Percentiles rank a stretch among this genome's conserved stretches.
These are phyloP conservation scores for Xylariaceae sp. DNA, from an alignment of 2,329 filamentous ascomycete genomes.

Conservation along the genomic window DNA sequence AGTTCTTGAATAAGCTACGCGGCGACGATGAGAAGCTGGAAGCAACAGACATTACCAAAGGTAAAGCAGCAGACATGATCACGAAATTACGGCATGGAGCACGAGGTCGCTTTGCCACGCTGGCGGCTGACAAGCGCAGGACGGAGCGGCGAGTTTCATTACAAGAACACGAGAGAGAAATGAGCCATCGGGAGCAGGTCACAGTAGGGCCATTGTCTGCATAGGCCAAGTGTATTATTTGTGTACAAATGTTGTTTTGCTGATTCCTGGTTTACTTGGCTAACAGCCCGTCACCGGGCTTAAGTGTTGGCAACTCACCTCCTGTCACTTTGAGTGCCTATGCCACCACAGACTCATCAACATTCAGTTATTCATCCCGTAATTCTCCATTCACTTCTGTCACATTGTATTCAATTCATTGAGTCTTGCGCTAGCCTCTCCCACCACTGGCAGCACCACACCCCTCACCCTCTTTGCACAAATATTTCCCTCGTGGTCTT, in stretches of 20 bases:
- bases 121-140: constrained; percentile 51
- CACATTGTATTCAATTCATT: not conserved
- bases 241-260: constrained; percentile 1
- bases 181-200: constrained; percentile 48
- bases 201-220: constrained; percentile 49
- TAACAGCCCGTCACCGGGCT: not conserved
- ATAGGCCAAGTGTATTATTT: constrained; percentile 2
- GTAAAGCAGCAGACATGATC: constrained; percentile 84
- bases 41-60: constrained; percentile 63
- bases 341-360: not conserved
- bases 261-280: not conserved
- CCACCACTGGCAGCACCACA: too few relatives aligned
- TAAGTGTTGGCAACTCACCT: constrained; percentile 1
- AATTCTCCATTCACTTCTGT: not conserved
- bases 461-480: too few relatives aligned
- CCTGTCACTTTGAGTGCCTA: not conserved
- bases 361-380: not conserved
- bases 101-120: constrained; percentile 54
- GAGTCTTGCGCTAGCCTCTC: too few relatives aligned
- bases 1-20: constrained; percentile 65
- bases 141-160: constrained; percentile 36
- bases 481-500: too few relatives aligned
- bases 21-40: constrained; percentile 51
- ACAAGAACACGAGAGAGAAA: constrained; percentile 36
- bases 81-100: constrained; percentile 86